These are phyloP conservation scores for Ophiocordyceps camponoti-leonardi DNA, from an alignment of 2,329 filamentous ascomycete genomes.

Conservation along the genomic window DNA sequence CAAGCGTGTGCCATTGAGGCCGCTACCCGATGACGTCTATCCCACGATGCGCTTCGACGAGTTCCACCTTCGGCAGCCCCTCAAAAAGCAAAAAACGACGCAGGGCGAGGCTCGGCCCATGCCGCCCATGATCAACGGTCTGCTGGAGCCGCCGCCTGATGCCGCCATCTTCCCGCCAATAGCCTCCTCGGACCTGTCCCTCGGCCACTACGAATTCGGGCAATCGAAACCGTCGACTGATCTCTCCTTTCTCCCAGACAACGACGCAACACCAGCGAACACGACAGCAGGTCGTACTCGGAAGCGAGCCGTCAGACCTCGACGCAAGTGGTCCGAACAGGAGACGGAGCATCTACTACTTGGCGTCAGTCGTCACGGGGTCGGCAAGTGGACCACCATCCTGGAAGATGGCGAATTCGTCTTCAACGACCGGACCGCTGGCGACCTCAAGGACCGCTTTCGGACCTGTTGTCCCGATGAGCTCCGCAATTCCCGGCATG, in stretches of 20 bases:
- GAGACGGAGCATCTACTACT: constrained; percentile 45
- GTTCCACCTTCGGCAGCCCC: constrained; percentile 44
- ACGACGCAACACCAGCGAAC: constrained; percentile 12
- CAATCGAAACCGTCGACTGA: constrained; percentile 25
- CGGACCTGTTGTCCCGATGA: constrained; percentile 48
- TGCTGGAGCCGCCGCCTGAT: constrained; percentile 43
- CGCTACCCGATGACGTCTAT: constrained; percentile 7
- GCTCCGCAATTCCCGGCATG: constrained; percentile 22
- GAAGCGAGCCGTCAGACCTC: constrained; percentile 36
- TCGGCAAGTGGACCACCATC: constrained; percentile 49
- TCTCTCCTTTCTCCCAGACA: constrained; percentile 16
- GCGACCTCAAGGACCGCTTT: constrained; percentile 49
- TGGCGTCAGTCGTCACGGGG: constrained; percentile 43
- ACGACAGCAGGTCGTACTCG: constrained; percentile 21
- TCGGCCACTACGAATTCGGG: constrained; percentile 27
- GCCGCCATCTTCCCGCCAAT: constrained; percentile 48
- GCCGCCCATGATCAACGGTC: constrained; percentile 48
- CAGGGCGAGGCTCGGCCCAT: constrained; percentile 32
- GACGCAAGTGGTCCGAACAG: constrained; percentile 47
- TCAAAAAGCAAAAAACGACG: constrained; percentile 45
- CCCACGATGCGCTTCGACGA: constrained; percentile 24
- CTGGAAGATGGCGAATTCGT: constrained; percentile 41
- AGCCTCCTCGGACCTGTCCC: constrained; percentile 23
- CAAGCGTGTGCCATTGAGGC: constrained; percentile 2
- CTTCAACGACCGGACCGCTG: constrained; percentile 43